Base-by-base conservation (phyloP, 73 alveolate species). In the Paramecium biaurelia region DNA sequence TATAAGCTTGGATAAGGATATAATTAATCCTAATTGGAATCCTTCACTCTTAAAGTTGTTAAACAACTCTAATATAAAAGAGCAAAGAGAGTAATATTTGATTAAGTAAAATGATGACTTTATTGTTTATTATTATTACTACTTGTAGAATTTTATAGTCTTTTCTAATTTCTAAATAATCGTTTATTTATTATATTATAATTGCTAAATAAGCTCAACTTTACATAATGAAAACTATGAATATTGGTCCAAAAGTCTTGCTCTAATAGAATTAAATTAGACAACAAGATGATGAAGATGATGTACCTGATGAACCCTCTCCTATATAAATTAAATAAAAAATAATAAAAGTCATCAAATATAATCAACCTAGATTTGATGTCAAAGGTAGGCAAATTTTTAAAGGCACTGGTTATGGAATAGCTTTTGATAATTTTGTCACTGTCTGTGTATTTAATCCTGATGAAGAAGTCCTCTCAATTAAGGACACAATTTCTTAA, bases 271-370 rank as follows among this genome's bases (percentile, higher is more conserved):
- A 30, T 63, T 30, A 63, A 63, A 23, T 30, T 63, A 63, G 45
- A 63, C 45, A 58, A 7, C 76, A 26, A 32, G 84, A 63, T 63
- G 68, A n/a, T 18, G 86, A 72, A 6, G 90, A 79, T 5, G 90
- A 79, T 24, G 56, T 79, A 8, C 90, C 90, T 43, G 76, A 79
- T 20, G 90, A 79, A 23, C 90, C 90, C n/a, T 42, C 90, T 21
- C 70, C 90, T 79, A 24, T 21, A 11, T 38, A 2, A 43, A 43
- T 23, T 38, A 79, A 45, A 37, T 23, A 37, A 34, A 74, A 41
- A 43, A 79, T 30, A 34, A 37, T 42, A 0, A 24, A 79, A 37
- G 24, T 79, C 28, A 79, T 21, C 47, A 43, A 18, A 21, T 6
- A 30, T 8, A 41, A 38, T 23, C 74, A 43, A 24, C 85, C 37